Conservation (phyloP, 2,329 filamentous ascomycete genomes). For the Endoconidiophora polonica region DNA sequence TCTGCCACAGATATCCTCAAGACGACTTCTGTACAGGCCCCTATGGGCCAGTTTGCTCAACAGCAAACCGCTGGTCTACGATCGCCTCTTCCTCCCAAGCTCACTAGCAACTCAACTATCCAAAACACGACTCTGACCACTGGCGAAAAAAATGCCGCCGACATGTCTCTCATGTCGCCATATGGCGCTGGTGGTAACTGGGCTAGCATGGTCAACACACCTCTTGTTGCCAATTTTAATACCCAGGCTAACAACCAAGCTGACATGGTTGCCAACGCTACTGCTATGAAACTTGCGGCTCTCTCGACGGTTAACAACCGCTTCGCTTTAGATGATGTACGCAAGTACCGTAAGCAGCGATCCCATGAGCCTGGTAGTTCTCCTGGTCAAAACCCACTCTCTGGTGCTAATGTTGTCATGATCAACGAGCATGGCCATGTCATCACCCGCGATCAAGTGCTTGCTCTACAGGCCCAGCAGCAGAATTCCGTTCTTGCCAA, state of each 20-base stretch:
- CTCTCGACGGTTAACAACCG: slow-evolving; percentile 97
- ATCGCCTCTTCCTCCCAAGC: slow-evolving; percentile 53
- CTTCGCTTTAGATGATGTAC: slow-evolving; percentile 88
- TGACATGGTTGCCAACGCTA: slow-evolving; percentile 97
- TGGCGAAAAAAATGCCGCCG: slow-evolving; percentile 48
- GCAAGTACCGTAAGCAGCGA: slow-evolving; percentile 82
- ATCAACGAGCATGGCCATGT: slow-evolving; percentile 87
- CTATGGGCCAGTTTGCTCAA: slow-evolving; percentile 92
- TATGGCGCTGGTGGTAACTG: slow-evolving; percentile 71
- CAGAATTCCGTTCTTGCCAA: slow-evolving; percentile 41
- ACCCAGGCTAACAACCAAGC: slow-evolving; percentile 48
- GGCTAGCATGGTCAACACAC: slow-evolving; percentile 97
- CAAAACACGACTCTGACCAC: slow-evolving; percentile 45
- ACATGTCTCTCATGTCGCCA: slow-evolving; percentile 74
- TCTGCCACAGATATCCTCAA: slow-evolving; percentile 40
- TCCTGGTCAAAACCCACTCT: slow-evolving; percentile 31
- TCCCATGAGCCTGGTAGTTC: slow-evolving; percentile 54
- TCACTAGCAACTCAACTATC: slow-evolving; percentile 53
- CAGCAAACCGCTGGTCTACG: slow-evolving; percentile 58
- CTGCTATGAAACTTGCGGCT: slow-evolving; percentile 95
- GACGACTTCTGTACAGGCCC: slow-evolving; percentile 58
- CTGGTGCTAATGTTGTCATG: slow-evolving; percentile 71
- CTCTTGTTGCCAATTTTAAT: slow-evolving; percentile 74
- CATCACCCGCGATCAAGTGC: slow-evolving; percentile 67
- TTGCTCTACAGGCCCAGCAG: slow-evolving; percentile 58